Conservation (phyloP, 495 filamentous ascomycete genomes). For the Neurospora pannonica region DNA sequence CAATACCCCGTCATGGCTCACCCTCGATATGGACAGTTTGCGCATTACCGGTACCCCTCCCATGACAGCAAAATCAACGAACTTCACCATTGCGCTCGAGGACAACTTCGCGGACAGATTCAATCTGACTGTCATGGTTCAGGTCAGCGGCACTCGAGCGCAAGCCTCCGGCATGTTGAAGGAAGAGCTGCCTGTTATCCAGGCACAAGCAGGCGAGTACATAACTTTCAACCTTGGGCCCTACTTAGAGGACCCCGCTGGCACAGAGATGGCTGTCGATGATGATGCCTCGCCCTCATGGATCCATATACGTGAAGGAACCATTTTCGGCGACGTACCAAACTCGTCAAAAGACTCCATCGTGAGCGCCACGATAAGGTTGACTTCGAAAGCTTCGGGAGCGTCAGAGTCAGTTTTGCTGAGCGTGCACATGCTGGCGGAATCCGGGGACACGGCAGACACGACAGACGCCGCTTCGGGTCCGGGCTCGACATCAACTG, state of each 20-base stretch:
- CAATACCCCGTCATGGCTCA: constrained; percentile 58
- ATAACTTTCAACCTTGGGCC: constrained; percentile 57
- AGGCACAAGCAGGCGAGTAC: constrained; percentile 50
- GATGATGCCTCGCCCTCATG: constrained; percentile 47
- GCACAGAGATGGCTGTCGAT: constrained; percentile 46
- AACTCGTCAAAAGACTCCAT: constrained; percentile 17
- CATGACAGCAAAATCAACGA: constrained; percentile 41
- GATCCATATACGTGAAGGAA: constrained; percentile 49
- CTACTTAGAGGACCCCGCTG: constrained; percentile 40
- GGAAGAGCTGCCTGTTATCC: constrained; percentile 29
- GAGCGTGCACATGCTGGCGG: constrained; percentile 36
- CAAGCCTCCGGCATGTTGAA: constrained; percentile 26
- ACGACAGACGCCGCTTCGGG: not conserved
- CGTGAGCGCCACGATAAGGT: constrained; percentile 41
- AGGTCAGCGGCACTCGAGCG: constrained; percentile 21
- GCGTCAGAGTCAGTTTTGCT: constrained; percentile 38
- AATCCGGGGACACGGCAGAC: constrained; percentile 7
- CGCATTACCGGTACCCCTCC: constrained; percentile 57
- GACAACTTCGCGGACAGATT: constrained; percentile 58
- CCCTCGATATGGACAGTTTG: constrained; percentile 53
- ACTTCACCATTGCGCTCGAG: constrained; percentile 54
- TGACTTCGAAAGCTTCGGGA: constrained; percentile 34
- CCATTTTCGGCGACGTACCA: constrained; percentile 57
- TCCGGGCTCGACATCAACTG: not conserved
- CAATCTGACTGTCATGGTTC: constrained; percentile 51